Evolutionary conservation across 169 alveolate genomes (phyloP).

Genomic region (Plasmodium fragile): DNA sequence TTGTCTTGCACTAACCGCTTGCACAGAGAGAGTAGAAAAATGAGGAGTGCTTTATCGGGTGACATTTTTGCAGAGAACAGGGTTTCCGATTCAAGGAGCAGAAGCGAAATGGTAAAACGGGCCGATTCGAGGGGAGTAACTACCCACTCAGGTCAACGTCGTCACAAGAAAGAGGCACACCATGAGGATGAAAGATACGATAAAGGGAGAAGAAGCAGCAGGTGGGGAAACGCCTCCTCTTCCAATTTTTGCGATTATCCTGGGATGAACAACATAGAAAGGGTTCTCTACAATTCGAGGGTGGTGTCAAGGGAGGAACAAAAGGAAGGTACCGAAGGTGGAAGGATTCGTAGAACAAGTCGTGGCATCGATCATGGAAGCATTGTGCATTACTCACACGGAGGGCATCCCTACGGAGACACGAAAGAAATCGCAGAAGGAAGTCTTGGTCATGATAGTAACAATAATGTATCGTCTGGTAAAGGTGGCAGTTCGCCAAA

Average conservation of each 20-base stretch:
- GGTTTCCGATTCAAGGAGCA: not conserved
- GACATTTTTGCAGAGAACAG: not conserved
- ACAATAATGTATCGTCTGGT: not conserved
- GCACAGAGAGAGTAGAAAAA: not conserved
- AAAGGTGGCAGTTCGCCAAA: not conserved
- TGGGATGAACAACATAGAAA: not conserved
- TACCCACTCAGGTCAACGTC: not conserved
- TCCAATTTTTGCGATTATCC: not conserved
- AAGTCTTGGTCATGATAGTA: not conserved
- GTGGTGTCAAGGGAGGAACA: not conserved
- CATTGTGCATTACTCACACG: not conserved
- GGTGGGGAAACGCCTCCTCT: not conserved
- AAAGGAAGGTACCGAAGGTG: not conserved
- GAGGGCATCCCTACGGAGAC: not conserved
- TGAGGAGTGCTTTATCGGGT: not conserved
- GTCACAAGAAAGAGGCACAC: not conserved
- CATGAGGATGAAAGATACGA: not conserved
- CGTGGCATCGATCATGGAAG: not conserved
- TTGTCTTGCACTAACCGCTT: not conserved
- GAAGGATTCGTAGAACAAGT: not conserved
- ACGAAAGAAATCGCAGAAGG: not conserved
- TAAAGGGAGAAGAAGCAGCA: not conserved
- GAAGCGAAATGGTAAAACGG: not conserved
- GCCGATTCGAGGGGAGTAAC: not conserved
- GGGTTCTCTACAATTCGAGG: slow-evolving; percentile 2